Evolutionary conservation across 257 asterid genomes (phyloP).

Genomic region (Jaltomata sinuosa): DNA sequence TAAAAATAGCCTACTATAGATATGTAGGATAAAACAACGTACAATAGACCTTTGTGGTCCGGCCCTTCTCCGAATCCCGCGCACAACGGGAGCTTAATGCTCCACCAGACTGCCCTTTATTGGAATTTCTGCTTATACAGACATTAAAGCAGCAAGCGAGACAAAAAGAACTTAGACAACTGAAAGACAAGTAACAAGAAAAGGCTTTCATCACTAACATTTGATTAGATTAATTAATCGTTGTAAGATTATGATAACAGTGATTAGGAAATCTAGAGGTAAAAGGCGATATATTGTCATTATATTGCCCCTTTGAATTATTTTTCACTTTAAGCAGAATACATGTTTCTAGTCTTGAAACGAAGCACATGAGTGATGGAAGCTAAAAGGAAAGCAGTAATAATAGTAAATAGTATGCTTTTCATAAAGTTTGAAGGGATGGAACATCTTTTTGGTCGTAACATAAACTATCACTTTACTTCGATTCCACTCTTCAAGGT

Average conservation of each 20-base stretch:
- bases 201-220: neutral
- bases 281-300: neutral
- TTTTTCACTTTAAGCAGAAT: neutral
- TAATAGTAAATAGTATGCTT: neutral
- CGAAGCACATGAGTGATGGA: neutral
- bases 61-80: no score
- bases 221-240: neutral
- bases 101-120: no score
- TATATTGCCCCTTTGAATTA: neutral
- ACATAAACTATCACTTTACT: neutral
- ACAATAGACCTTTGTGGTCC: no score
- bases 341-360: neutral
- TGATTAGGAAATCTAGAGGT: neutral
- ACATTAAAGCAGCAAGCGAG: neutral
- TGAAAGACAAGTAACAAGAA: neutral
- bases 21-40: no score
- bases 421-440: neutral
- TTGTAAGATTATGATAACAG: neutral
- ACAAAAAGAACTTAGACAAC: neutral
- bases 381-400: neutral
- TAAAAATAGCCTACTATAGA: no score
- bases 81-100: no score
- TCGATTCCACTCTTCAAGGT: neutral
- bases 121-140: neutral
- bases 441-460: neutral